These are phyloP conservation scores for Mycena venus DNA, from an alignment of 768 basidiomycete genomes.

Conservation along the genomic window DNA sequence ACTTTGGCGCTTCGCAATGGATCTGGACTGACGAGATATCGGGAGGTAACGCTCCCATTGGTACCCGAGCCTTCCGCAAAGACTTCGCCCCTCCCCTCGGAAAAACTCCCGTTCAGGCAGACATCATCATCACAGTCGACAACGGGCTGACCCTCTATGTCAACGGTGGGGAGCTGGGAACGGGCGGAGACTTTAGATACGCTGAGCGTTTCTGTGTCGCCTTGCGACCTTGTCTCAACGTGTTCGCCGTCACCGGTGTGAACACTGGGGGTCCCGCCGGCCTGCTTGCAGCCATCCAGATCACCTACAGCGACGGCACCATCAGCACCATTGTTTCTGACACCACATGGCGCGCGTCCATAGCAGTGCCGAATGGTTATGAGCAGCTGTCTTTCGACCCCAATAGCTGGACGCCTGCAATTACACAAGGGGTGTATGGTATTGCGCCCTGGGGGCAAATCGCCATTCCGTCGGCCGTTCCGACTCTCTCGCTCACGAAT, in stretches of 20 bases:
- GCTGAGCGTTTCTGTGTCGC: constrained; percentile 47
- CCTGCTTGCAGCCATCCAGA: constrained; percentile 44
- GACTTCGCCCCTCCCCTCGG: constrained; percentile 40
- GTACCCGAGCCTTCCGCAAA: constrained; percentile 46
- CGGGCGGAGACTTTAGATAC: constrained; percentile 27
- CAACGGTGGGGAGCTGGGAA: constrained; percentile 45
- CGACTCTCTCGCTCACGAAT: constrained; percentile 37
- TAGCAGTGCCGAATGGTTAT: constrained; percentile 42
- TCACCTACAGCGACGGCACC: constrained; percentile 47
- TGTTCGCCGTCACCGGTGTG: constrained; percentile 47
- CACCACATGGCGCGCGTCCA: constrained; percentile 43
- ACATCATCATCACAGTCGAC: constrained; percentile 47
- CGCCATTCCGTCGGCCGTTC: constrained; percentile 30
- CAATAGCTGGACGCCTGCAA: constrained; percentile 44
- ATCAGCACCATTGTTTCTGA: constrained; percentile 47
- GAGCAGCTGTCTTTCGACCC: constrained; percentile 47
- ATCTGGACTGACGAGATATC: constrained; percentile 46
- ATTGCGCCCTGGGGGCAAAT: constrained; percentile 33
- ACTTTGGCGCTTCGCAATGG: constrained; percentile 36
- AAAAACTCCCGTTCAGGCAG: constrained; percentile 44
- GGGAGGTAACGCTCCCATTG: constrained; percentile 34
- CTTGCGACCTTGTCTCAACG: constrained; percentile 43
- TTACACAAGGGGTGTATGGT: constrained; percentile 37
- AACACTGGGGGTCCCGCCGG: constrained; percentile 44
- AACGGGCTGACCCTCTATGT: constrained; percentile 48